Percentiles rank a stretch among this genome's conserved stretches.
Conservation (phyloP, 768 basidiomycete genomes). For the Zangia roseola region DNA sequence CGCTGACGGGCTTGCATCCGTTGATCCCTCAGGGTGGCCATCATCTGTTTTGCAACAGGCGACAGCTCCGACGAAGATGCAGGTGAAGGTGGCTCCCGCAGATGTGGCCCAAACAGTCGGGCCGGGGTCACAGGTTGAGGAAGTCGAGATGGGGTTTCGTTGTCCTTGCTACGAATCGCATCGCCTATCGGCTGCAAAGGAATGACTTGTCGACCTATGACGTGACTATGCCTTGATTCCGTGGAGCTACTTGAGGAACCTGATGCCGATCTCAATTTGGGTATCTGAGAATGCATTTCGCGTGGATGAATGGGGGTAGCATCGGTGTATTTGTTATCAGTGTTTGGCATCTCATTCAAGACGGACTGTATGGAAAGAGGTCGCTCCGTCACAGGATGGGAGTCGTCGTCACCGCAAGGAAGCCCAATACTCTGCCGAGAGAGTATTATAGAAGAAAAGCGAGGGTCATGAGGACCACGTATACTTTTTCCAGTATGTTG, state of each 20-base stretch:
- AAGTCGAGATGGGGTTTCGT: conserved; percentile 25
- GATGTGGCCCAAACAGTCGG: conserved; percentile 38
- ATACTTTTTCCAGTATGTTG: conserved; percentile 24
- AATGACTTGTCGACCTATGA: background rate
- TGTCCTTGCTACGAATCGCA: conserved; percentile 21
- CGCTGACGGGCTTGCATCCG: conserved; percentile 33
- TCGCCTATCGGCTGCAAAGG: conserved; percentile 2
- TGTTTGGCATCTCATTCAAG: conserved; percentile 18
- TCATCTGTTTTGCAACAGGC: conserved; percentile 63
- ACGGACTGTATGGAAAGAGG: background rate
- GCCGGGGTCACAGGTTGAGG: conserved; percentile 43
- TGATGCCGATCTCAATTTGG: conserved; percentile 27
- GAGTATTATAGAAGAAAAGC: conserved; percentile 34
- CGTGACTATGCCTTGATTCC: conserved; percentile 11
- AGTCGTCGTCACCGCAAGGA: conserved; percentile 1
- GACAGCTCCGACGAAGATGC: conserved; percentile 74
- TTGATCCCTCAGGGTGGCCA: conserved; percentile 58
- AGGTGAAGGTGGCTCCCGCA: conserved; percentile 49
- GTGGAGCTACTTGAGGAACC: conserved; percentile 25
- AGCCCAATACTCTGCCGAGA: conserved; percentile 29
- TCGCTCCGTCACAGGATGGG: background rate
- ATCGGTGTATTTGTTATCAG: conserved; percentile 1
- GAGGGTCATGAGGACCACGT: conserved; percentile 46
- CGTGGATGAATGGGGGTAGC: conserved; percentile 3
- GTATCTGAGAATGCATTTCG: conserved; percentile 28